Base-by-base conservation (phyloP, 768 basidiomycete species). In the Cytidiella melzeri region DNA sequence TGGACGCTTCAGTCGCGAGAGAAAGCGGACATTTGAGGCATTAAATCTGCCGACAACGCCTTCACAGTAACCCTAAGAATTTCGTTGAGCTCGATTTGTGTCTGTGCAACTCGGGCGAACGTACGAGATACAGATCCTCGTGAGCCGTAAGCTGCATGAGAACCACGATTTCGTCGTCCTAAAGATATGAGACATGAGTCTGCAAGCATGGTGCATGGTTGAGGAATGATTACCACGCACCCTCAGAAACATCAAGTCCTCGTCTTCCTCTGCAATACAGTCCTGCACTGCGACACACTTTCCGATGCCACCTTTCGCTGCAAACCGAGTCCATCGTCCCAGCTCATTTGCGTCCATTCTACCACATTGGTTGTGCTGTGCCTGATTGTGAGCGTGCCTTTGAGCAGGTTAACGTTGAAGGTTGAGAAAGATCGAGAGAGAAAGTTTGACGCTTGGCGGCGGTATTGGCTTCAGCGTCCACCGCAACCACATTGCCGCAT, bases 161-260 rank as follows among this genome's bases (percentile, higher is more conserved):
- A 0, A 92, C 87, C 0, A 74, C 78, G 41, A 93, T 86, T 61
- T 86, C 81, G 56, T 93, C 90, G 50, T 81, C 83, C 87, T 92
- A 34, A 7, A 34, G 30, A 34, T 34, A 34, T 7, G 7, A 34
- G 30, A 15, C 30, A 7, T 34, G 9, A 34, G 15, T 7, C 30
- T 34, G 18, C 39, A 25, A 56, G 44, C 30, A 43, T 51, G 9
- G 38, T n/a, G 18, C n/a, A n/a, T n/a, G n/a, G n/a, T n/a, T n/a
- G n/a, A 20, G 42, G 27, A 7, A 45, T 15, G 30, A 36, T 21
- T n/a, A 25, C 18, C 24, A 69, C 76, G 42, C 48, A 81, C 88
- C 76, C 86, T 83, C 43, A 92, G 65, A 63, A 93, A 92, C 90
- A 93, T 93, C 40, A 93, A 73, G 64, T 92, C 90, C 20, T 83